These are phyloP conservation scores for Syzygium oleosum DNA, from an alignment of 345 rosid species.

Conservation along the genomic window DNA sequence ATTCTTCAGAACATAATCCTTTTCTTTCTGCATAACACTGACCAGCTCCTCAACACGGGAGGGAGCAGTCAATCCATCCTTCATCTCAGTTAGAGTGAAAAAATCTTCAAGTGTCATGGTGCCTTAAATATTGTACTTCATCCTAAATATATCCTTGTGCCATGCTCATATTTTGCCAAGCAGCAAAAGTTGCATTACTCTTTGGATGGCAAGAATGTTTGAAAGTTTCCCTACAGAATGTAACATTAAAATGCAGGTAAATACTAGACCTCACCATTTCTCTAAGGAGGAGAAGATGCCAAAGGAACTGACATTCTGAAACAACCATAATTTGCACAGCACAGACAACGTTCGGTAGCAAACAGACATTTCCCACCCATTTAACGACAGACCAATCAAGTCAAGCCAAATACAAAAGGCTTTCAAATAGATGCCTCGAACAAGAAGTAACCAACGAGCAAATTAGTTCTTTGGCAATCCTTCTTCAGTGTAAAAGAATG, in stretches of 20 bases:
- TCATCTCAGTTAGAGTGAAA: slow-evolving; percentile 80
- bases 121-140: slow-evolving; percentile 29
- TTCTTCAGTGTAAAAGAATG: background rate
- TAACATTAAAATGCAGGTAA: background rate
- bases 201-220: background rate
- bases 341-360: background rate
- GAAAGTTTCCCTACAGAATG: background rate
- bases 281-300: background rate
- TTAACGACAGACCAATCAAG: background rate
- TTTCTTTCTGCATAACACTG: slow-evolving; percentile 61
- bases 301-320: background rate
- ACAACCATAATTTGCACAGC: background rate
- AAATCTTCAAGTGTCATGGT: slow-evolving; percentile 89
- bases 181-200: slow-evolving; percentile 15
- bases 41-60: slow-evolving; percentile 76
- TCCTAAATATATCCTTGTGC: slow-evolving; percentile 18
- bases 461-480: background rate
- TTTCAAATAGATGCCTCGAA: background rate
- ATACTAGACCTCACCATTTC: background rate
- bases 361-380: background rate
- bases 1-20: slow-evolving; percentile 53
- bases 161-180: slow-evolving; percentile 11
- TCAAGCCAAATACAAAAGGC: background rate
- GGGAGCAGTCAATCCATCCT: slow-evolving; percentile 73
- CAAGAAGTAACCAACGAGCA: background rate